These are phyloP conservation scores for Globomyces pollinis-pini DNA, from an alignment of 192 early-diverging fungal species.

Conservation along the genomic window DNA sequence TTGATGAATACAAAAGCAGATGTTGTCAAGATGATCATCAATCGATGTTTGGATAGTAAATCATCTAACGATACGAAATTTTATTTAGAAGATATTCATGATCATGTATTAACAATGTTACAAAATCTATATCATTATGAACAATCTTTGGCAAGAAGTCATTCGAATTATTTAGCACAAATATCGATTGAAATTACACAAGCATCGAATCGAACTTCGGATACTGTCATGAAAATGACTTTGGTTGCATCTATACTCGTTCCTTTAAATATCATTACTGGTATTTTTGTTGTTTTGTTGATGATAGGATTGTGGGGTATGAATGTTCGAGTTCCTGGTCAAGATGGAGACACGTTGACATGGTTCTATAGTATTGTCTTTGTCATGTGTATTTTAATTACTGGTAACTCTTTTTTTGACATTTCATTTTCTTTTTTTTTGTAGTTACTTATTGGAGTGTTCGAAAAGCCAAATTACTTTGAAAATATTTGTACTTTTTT, in stretches of 20 bases:
- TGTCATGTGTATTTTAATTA: background rate
- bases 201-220: conserved; percentile 71
- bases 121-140: conserved; percentile 66
- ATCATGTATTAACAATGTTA: conserved; percentile 66
- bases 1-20: conserved; percentile 62
- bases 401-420: background rate
- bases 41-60: conserved; percentile 41
- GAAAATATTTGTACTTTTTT: too few relatives aligned
- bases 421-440: too few relatives aligned
- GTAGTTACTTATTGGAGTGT: too few relatives aligned
- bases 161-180: conserved; percentile 76
- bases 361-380: conserved; percentile 41
- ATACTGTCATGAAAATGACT: conserved; percentile 81
- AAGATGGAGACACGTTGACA: conserved; percentile 23
- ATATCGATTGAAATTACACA: conserved; percentile 64
- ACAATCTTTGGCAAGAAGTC: conserved; percentile 59
- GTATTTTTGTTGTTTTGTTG: conserved; percentile 50
- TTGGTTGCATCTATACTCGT: conserved; percentile 82
- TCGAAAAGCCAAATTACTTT: too few relatives aligned
- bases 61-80: conserved; percentile 39
- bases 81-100: conserved; percentile 58
- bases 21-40: conserved; percentile 61
- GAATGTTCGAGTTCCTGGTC: conserved; percentile 43
- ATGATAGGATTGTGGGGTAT: conserved; percentile 4
- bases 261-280: conserved; percentile 83